These are phyloP conservation scores for Haberlea rhodopensis DNA, from an alignment of 257 asterid genomes.

Conservation along the genomic window DNA sequence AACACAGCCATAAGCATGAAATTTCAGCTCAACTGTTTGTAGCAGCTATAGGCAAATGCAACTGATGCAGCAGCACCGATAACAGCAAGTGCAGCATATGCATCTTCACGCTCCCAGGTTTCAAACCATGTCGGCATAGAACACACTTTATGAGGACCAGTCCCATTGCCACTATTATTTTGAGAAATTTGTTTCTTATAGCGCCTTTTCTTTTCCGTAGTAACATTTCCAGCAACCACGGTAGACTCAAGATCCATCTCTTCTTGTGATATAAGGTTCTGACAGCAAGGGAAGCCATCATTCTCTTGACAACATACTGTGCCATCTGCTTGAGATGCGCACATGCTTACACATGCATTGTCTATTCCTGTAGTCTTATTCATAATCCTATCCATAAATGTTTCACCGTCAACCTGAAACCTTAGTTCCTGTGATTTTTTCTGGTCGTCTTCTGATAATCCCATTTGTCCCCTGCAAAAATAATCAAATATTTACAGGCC, in stretches of 20 bases:
- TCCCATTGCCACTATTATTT: slow-evolving; percentile 41
- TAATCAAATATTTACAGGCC: slow-evolving; percentile 23
- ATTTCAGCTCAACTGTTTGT: slow-evolving; percentile 51
- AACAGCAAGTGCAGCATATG: slow-evolving; percentile 87
- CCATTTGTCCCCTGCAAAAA: slow-evolving; percentile 90
- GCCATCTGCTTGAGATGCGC: slow-evolving; percentile 49
- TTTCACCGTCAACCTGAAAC: slow-evolving; percentile 45
- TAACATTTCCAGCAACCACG: slow-evolving; percentile 21
- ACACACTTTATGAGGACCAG: slow-evolving; percentile 55
- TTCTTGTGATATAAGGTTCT: slow-evolving; percentile 41
- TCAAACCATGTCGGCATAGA: slow-evolving; percentile 89
- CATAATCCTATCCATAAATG: slow-evolving; percentile 34
- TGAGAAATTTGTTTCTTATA: slow-evolving; percentile 38
- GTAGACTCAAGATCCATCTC: slow-evolving; percentile 29
- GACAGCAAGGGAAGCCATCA: slow-evolving; percentile 65
- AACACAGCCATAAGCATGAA: not conserved
- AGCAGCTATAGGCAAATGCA: slow-evolving; percentile 71
- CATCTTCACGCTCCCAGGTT: slow-evolving; percentile 91
- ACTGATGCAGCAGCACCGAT: slow-evolving; percentile 70
- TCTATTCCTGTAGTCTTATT: slow-evolving; percentile 29
- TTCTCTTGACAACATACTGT: slow-evolving; percentile 60
- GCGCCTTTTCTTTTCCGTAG: slow-evolving; percentile 43
- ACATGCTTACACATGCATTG: slow-evolving; percentile 27
- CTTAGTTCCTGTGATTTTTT: slow-evolving; percentile 58
- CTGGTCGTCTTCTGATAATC: slow-evolving; percentile 86